phyloP scores from a whole-genome alignment of 441 rosid species.

The Euphorbia schlechtendalii region DNA sequence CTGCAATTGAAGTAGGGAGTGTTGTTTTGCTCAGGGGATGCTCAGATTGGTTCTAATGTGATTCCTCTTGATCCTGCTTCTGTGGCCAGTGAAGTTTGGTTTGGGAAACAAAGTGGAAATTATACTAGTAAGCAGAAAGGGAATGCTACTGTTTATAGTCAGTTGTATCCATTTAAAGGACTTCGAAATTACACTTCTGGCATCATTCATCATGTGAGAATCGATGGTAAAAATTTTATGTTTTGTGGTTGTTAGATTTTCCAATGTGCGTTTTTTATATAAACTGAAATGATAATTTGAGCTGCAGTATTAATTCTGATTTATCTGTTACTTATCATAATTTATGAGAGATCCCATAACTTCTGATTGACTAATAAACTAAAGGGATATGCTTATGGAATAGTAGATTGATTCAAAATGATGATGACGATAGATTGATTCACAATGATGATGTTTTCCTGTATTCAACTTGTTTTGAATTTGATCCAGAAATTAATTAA shows the following conservation, averaged over 20 bases:
- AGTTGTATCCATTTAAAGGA: slow-evolving; percentile 48
- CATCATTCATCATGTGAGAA: slow-evolving; percentile 56
- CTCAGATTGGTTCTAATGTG: slow-evolving; percentile 40
- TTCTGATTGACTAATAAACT: too few relatives aligned
- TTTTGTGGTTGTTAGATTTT: neutral
- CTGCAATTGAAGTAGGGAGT: neutral
- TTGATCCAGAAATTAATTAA: neutral
- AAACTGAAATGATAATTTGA: neutral
- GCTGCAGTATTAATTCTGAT: neutral
- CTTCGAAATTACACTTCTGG: slow-evolving; percentile 56
- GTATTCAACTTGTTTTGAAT: neutral
- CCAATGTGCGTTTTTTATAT: too few relatives aligned
- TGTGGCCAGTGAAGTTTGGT: slow-evolving; percentile 42
- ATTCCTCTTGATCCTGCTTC: slow-evolving; percentile 39
- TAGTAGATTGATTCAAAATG: too few relatives aligned
- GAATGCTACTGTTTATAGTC: slow-evolving; percentile 38
- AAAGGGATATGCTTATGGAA: neutral
- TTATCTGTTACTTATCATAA: neutral
- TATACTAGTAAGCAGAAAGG: slow-evolving; percentile 30
- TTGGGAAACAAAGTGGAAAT: slow-evolving; percentile 39
- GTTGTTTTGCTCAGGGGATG: slow-evolving; percentile 36
- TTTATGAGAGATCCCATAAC: neutral
- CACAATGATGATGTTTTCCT: neutral
- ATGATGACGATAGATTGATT: too few relatives aligned
- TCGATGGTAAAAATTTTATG: slow-evolving; percentile 37